Conservation (phyloP, 176 grass and related monocot species). For the Carex cristatella region DNA sequence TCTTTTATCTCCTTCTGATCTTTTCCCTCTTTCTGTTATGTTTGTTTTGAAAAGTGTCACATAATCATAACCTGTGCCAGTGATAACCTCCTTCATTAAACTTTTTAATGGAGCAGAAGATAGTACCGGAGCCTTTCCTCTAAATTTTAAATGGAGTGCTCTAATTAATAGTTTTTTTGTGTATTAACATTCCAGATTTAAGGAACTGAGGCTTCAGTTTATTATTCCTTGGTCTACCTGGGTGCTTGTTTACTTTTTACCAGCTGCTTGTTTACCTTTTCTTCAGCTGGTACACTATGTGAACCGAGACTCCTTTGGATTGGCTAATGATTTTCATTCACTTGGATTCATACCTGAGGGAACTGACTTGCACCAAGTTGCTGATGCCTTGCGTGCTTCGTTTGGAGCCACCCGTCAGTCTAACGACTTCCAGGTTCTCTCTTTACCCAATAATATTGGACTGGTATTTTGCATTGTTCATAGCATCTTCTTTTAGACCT, state of each 20-base stretch:
- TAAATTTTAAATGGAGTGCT: background rate
- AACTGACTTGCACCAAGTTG: conserved; percentile 70
- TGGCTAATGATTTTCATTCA: conserved; percentile 95
- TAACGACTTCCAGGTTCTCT: conserved; percentile 87
- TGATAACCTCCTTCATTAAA: background rate
- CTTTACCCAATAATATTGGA: conserved; percentile 8
- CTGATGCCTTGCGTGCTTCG: conserved; percentile 45
- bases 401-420: conserved; percentile 69
- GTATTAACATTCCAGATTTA: conserved; percentile 4
- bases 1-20: background rate
- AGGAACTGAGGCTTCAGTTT: conserved; percentile 14
- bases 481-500: background rate
- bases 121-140: background rate
- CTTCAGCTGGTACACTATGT: conserved; percentile 94
- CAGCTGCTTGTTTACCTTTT: background rate
- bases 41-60: background rate
- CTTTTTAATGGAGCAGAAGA: background rate
- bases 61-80: background rate
- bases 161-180: background rate
- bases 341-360: conserved; percentile 92
- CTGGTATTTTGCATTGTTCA: background rate
- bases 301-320: conserved; percentile 71
- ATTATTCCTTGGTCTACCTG: conserved; percentile 1
- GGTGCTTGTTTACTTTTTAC: conserved; percentile 21
- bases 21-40: background rate